Evolutionary conservation across 768 basidiomycete species (phyloP).

Genomic region (Boletus insuetus): DNA sequence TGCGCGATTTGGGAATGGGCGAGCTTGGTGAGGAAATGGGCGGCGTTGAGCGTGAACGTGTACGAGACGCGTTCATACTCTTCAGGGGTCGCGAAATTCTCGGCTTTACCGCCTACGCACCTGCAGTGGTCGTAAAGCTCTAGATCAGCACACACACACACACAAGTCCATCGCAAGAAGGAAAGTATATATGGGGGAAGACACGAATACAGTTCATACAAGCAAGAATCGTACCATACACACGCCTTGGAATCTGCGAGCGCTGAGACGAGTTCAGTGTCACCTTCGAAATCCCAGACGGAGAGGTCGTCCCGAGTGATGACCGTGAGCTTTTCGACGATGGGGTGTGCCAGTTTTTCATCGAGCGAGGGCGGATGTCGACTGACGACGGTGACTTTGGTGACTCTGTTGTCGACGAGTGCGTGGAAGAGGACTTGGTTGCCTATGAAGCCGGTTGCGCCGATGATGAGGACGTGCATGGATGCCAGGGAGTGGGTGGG

Average conservation of each 20-base stretch:
- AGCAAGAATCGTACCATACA: conserved; percentile 18
- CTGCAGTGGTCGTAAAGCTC: neutral
- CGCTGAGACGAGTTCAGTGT: conserved; percentile 20
- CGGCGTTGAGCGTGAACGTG: conserved; percentile 25
- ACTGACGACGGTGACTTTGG: conserved; percentile 26
- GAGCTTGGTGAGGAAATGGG: conserved; percentile 20
- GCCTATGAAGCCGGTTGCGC: conserved; percentile 27
- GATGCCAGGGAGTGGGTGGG: no score
- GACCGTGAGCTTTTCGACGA: conserved; percentile 21
- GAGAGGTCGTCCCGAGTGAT: conserved; percentile 24
- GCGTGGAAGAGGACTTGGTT: conserved; percentile 17
- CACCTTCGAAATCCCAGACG: conserved; percentile 28
- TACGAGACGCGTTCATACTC: conserved; percentile 27
- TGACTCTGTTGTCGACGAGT: conserved; percentile 18
- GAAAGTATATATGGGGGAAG: no score
- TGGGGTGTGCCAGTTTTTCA: conserved; percentile 15
- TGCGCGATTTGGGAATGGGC: conserved; percentile 5
- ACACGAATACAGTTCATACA: neutral
- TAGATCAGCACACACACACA: conserved; percentile 1
- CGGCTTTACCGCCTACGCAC: conserved; percentile 26
- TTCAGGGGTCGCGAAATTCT: conserved; percentile 20
- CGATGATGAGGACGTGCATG: conserved; percentile 28
- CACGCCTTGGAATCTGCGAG: conserved; percentile 24
- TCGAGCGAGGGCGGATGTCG: conserved; percentile 23
- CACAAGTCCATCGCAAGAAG: neutral